These are phyloP conservation scores for Escallonia rubra DNA, from an alignment of 129 eudicot genomes.

Conservation along the genomic window DNA sequence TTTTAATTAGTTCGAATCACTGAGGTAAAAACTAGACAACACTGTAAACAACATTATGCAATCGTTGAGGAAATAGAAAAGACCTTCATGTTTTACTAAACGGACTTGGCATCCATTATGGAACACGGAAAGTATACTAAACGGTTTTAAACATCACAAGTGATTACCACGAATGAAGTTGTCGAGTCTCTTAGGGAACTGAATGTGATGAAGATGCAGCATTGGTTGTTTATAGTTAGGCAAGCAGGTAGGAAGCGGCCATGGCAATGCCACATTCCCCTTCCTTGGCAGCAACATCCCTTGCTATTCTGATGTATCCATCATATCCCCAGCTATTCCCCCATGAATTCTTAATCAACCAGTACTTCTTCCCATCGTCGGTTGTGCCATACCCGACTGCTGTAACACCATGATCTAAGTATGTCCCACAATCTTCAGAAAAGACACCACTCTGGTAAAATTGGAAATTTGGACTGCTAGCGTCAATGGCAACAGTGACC, in stretches of 20 bases:
- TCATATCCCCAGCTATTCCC: conserved; percentile 50
- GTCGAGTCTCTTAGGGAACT: too few species aligned
- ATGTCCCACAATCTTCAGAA: conserved; percentile 43
- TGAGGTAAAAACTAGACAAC: too few species aligned
- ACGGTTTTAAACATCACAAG: too few species aligned
- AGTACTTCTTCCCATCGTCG: conserved; percentile 40
- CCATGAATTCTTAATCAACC: conserved; percentile 61
- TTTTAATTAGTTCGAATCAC: too few species aligned
- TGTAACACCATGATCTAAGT: conserved; percentile 47
- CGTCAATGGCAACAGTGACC: conserved; percentile 26
- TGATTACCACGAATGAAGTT: too few species aligned
- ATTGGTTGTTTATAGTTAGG: too few species aligned
- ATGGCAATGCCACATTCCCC: conserved; percentile 58
- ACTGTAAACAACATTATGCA: too few species aligned
- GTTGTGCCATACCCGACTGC: conserved; percentile 50
- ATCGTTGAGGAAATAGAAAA: too few species aligned
- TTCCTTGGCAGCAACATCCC: conserved; percentile 22
- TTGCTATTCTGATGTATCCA: conserved; percentile 51
- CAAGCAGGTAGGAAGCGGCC: conserved; percentile 46
- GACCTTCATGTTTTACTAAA: too few species aligned
- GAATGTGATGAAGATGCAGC: too few species aligned
- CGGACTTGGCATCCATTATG: too few species aligned
- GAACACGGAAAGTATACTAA: too few species aligned
- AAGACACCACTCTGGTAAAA: conserved; percentile 39
- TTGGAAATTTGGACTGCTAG: conserved; percentile 23